Percentiles rank a stretch among this genome's conserved stretches.
Evolutionary conservation across 306 rosid genomes (phyloP).

Genomic region (Amphicarpaea edgeworthii): DNA sequence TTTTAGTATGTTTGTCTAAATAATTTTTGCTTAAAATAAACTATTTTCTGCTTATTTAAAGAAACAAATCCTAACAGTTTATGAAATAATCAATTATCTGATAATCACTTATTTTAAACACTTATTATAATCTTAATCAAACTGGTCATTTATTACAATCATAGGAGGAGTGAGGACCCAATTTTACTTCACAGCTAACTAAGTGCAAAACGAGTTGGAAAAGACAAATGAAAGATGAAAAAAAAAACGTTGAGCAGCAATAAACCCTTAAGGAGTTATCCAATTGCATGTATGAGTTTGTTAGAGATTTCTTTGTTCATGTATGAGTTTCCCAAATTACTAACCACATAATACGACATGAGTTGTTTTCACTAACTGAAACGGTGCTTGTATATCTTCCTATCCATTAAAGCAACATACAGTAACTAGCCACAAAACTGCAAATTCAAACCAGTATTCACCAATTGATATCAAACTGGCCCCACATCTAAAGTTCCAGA

Average conservation of each 20-base stretch:
- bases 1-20: too few relatives aligned
- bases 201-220: not conserved
- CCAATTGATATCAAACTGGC: not conserved
- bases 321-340: not conserved
- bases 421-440: not conserved
- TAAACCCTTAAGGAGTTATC: not conserved
- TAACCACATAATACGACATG: not conserved
- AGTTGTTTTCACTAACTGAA: not conserved
- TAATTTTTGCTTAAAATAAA: too few relatives aligned
- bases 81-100: too few relatives aligned
- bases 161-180: not conserved
- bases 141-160: not conserved
- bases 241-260: not conserved
- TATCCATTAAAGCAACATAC: not conserved
- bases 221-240: not conserved
- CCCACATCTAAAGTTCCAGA: not conserved
- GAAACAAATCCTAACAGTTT: too few relatives aligned
- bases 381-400: not conserved
- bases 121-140: too few relatives aligned
- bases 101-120: too few relatives aligned
- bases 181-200: not conserved
- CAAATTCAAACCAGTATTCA: not conserved
- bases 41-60: too few relatives aligned
- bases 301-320: not conserved
- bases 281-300: not conserved